phyloP scores from a whole-genome alignment of 371 early-diverging fungal species.

The Choanephora cucurbitarum region DNA sequence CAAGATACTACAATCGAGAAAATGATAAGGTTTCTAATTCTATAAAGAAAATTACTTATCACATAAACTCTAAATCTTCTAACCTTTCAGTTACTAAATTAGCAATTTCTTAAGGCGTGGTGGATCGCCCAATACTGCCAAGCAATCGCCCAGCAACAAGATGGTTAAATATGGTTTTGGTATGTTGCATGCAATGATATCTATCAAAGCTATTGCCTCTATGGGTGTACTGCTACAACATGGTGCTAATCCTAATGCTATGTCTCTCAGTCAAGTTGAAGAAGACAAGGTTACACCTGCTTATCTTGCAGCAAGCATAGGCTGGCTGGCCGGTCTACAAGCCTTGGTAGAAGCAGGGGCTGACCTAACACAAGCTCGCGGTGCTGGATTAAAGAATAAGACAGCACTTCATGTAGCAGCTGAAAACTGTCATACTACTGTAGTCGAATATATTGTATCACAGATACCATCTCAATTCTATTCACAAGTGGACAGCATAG shows the following conservation, averaged over 20 bases:
- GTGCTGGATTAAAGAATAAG: conserved; percentile 34
- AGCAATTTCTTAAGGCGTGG: conserved; percentile 49
- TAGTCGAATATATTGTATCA: conserved; percentile 40
- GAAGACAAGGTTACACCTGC: conserved; percentile 49
- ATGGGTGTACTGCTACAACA: conserved; percentile 42
- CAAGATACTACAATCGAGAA: conserved; percentile 43
- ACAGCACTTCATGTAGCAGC: conserved; percentile 47
- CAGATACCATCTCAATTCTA: conserved; percentile 32
- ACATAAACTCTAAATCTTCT: background rate
- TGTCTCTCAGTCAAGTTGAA: conserved; percentile 37
- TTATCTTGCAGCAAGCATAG: conserved; percentile 49
- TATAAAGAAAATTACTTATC: background rate
- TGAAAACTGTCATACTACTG: conserved; percentile 42
- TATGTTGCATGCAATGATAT: conserved; percentile 45
- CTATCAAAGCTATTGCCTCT: conserved; percentile 28
- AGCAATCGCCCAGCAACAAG: conserved; percentile 35
- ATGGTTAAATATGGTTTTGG: conserved; percentile 48
- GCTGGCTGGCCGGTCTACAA: conserved; percentile 49
- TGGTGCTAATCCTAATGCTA: conserved; percentile 51
- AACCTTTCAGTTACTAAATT: too few relatives aligned
- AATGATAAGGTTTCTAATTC: conserved; percentile 40
- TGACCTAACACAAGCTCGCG: conserved; percentile 33
- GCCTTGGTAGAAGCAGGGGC: conserved; percentile 43
- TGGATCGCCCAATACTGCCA: conserved; percentile 56
- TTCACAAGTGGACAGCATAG: conserved; percentile 30